These are phyloP conservation scores for Cornus kousa DNA, from an alignment of 148 eudicot species.

Conservation along the genomic window DNA sequence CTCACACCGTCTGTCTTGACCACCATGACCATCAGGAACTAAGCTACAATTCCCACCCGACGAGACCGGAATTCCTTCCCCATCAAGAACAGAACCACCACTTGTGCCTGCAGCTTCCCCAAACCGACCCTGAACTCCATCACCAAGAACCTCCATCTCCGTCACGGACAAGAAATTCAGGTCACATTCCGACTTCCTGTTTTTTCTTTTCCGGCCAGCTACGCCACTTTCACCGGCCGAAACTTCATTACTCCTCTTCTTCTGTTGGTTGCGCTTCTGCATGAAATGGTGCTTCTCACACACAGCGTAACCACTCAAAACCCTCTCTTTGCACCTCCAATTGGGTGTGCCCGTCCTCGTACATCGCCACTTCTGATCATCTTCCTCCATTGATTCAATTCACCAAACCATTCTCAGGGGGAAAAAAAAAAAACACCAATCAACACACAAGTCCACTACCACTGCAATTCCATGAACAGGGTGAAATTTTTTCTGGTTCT, in stretches of 20 bases:
- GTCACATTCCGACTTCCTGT: neutral
- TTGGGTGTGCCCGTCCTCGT: neutral
- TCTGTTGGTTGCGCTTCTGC: neutral
- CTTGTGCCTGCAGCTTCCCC: too few species aligned
- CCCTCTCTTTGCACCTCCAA: neutral
- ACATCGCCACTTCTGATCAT: neutral
- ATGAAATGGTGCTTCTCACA: neutral
- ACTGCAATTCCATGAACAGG: neutral
- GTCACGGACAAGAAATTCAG: neutral
- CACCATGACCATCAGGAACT: neutral
- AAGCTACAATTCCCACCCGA: neutral
- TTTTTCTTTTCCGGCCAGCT: neutral
- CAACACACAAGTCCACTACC: too few species aligned
- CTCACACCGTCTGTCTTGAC: neutral
- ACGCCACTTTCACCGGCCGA: too few species aligned
- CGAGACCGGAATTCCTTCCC: too few species aligned
- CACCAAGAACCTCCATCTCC: neutral
- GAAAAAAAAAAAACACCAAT: neutral
- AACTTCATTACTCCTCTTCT: too few species aligned
- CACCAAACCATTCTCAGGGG: neutral
- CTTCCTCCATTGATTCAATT: neutral
- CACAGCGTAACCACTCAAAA: neutral
- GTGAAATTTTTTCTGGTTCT: too few species aligned
- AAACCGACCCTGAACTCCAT: neutral
- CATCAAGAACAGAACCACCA: too few species aligned